Evolutionary conservation across 1,284 basidiomycete species (phyloP).

Genomic region (Apiotrichum domesticum): DNA sequence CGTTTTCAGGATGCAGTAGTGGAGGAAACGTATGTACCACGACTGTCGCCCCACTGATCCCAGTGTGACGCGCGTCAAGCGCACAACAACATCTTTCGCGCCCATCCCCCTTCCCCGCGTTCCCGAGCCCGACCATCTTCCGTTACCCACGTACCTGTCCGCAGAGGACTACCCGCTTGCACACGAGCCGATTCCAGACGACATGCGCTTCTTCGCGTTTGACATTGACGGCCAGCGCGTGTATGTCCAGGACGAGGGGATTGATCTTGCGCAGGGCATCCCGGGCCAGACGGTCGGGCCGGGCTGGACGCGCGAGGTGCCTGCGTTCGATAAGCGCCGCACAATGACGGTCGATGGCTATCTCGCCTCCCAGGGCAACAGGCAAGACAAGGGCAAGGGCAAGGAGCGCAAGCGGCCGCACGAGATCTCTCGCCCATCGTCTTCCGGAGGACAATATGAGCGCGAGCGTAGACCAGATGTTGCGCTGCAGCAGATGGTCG

Average conservation of each 20-base stretch:
- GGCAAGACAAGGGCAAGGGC: conserved; percentile 20
- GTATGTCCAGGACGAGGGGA: conserved; percentile 37
- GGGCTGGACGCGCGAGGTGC: conserved; percentile 23
- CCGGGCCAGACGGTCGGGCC: conserved; percentile 11
- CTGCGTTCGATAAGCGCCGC: conserved; percentile 18
- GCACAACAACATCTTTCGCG: conserved; percentile 42
- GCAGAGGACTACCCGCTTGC: conserved; percentile 38
- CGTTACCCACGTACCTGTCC: conserved; percentile 27
- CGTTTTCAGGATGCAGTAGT: conserved; percentile 42
- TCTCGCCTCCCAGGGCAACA: conserved; percentile 18
- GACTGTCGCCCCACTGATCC: not conserved
- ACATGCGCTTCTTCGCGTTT: conserved; percentile 39
- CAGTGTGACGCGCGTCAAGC: conserved; percentile 40
- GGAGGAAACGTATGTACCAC: conserved; percentile 39
- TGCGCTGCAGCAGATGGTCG: not conserved
- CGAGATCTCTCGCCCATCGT: conserved; percentile 12
- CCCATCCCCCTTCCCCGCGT: conserved; percentile 42
- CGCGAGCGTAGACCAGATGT: not conserved
- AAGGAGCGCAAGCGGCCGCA: conserved; percentile 38
- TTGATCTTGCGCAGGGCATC: not conserved
- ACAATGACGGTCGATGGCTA: not conserved
- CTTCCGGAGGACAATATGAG: not conserved
- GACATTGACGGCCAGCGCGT: conserved; percentile 37
- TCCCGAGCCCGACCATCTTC: conserved; percentile 28
- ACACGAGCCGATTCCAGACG: conserved; percentile 36